These are phyloP conservation scores for Artomyces pyxidatus DNA, from an alignment of 768 basidiomycete species.

Conservation along the genomic window DNA sequence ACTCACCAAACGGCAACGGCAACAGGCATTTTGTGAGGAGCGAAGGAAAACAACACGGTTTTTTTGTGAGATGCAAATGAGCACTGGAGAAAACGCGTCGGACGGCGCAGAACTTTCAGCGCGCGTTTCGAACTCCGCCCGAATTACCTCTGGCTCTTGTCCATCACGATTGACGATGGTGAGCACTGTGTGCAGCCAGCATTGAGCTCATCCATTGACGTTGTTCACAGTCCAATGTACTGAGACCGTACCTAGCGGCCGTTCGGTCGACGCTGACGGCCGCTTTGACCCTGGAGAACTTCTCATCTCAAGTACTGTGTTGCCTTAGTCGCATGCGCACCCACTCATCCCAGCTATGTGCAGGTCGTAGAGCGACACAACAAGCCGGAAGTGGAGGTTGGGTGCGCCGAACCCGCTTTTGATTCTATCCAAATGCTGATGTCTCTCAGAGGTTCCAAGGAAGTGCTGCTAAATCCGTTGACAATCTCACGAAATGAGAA, in stretches of 20 bases:
- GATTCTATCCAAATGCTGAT: neutral
- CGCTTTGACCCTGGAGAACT: constrained; percentile 94
- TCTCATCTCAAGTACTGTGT: constrained; percentile 82
- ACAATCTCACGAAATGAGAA: constrained; percentile 96
- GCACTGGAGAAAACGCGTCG: neutral
- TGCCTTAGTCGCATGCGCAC: constrained; percentile 3
- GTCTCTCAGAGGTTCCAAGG: constrained; percentile 68
- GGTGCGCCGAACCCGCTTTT: constrained; percentile 43
- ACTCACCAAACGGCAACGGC: constrained; percentile 60
- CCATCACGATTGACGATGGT: constrained; percentile 16
- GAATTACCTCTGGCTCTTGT: constrained; percentile 3
- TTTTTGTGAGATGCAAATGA: constrained; percentile 1
- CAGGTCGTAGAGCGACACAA: constrained; percentile 97
- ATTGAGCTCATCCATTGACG: neutral
- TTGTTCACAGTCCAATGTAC: constrained; percentile 72
- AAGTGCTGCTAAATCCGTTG: constrained; percentile 89
- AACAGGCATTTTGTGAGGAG: constrained; percentile 39
- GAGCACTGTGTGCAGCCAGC: constrained; percentile 1
- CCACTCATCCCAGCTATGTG: constrained; percentile 15
- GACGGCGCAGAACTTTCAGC: neutral
- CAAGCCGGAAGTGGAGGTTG: constrained; percentile 90
- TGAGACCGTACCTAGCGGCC: constrained; percentile 92
- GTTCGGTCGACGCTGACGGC: constrained; percentile 97
- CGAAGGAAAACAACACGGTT: constrained; percentile 6
- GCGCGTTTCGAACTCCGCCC: constrained; percentile 36